A percentile compares a stretch with the other conserved stretches of the same genome.
phyloP scores from a whole-genome alignment of 768 basidiomycete genomes.

The Stropharia rugosoannulata region DNA sequence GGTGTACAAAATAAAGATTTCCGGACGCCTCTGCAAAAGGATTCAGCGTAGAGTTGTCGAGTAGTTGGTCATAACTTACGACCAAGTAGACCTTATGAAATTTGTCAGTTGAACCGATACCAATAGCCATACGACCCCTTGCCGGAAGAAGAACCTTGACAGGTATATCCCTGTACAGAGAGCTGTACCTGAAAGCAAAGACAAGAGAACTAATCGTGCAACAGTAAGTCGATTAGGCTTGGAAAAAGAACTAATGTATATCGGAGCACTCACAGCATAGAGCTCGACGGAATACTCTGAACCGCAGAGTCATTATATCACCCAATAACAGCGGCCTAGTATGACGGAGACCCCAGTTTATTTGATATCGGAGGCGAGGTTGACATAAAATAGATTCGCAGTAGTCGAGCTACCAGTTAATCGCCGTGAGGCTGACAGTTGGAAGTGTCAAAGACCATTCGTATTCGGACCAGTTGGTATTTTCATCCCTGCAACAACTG shows the following conservation, averaged over 20 bases:
- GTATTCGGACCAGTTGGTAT: too few species aligned
- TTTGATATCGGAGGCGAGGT: too few species aligned
- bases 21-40: conserved; percentile 26
- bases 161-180: conserved; percentile 35
- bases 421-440: too few species aligned
- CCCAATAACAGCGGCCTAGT: not conserved
- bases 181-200: conserved; percentile 31
- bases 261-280: conserved; percentile 32
- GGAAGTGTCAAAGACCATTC: too few species aligned
- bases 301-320: conserved; percentile 21
- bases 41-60: conserved; percentile 9
- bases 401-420: too few species aligned
- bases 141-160: conserved; percentile 30
- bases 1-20: conserved; percentile 27
- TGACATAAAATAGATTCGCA: too few species aligned
- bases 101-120: conserved; percentile 34
- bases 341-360: not conserved
- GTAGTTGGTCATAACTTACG: conserved; percentile 26
- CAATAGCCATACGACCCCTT: conserved; percentile 38
- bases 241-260: not conserved
- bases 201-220: conserved; percentile 28
- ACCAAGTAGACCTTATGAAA: conserved; percentile 30
- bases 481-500: too few species aligned
- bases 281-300: conserved; percentile 40
- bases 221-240: not conserved